Evolutionary conservation across 2,329 filamentous ascomycete genomes (phyloP), one percentile per base, ranked within the genome.

Genomic region (Fusarium acutatum): DNA sequence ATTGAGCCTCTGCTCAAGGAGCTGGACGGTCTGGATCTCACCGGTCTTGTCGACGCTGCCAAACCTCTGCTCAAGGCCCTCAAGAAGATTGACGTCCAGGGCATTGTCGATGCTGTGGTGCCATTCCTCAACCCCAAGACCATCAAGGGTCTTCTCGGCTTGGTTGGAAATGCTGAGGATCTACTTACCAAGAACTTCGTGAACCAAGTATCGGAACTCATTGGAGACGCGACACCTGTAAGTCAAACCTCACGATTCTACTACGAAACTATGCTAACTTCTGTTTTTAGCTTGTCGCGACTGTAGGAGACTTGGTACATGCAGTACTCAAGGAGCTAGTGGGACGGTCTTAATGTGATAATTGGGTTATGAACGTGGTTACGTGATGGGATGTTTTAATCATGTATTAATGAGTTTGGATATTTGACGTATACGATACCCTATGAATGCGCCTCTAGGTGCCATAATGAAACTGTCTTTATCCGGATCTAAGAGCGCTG

Each of bases 91-190:
- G 82, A 85, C 67, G 70, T 81, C 35, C 73, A 81, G 66, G 80
- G 79, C 5, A 79, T 81, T 3, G 74, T 84, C 24, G 80, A 83
- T 37, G 74, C 80, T 32, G 60, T 84, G 47, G 75, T 79, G 64
- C 84, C 84, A 30, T 78, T 86, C 38, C 80, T 85, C 44, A 85
- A 83, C 7, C 83, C 83, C 35, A 81, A 81, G 73, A 80, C 79
- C 34, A 73, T 86, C 22, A 60, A 84, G 24, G 74, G 49, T 8
- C 76, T 85, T 9, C 69, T 85, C 13, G 40, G 59, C 20, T 11
- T 69, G n/a, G 67, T 69, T 10, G 78, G 75, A 32, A 85, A 86
- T 37, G 84, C 83, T 1, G 80, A 83, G 60, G 66, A 74, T 30
- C 74, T 86, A 20, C 71, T 86, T 12, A 82, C 79, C 9, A 71